Percentiles rank a stretch among this genome's conserved stretches.
Conservation (phyloP, 306 rosid species). For the Begonia fuchsioides region DNA sequence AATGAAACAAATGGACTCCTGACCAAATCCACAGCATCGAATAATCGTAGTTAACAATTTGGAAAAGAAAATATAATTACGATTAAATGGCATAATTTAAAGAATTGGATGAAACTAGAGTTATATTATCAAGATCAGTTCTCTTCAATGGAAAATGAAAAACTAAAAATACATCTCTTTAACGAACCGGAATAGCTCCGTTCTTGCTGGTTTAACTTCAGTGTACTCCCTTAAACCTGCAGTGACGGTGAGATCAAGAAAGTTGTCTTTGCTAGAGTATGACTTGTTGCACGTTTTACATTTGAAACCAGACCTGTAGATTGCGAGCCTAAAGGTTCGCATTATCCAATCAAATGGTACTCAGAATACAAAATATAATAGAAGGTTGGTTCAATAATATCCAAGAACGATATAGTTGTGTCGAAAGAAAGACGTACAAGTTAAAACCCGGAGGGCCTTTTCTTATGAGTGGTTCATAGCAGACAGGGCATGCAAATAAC, state of each 20-base stretch:
- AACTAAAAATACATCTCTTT: constrained; percentile 1
- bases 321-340: constrained; percentile 52
- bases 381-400: no score
- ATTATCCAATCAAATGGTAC: constrained; percentile 1
- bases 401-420: no score
- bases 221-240: constrained; percentile 56
- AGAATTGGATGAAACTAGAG: not conserved
- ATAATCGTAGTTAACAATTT: constrained; percentile 14
- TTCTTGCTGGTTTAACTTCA: constrained; percentile 52
- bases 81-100: not conserved
- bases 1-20: constrained; percentile 97
- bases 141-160: not conserved
- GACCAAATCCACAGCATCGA: constrained; percentile 7
- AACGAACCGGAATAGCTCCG: constrained; percentile 68
- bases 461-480: constrained; percentile 76
- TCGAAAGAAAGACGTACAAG: constrained; percentile 53
- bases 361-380: no score
- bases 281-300: constrained; percentile 68
- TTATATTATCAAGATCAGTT: no score
- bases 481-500: constrained; percentile 62
- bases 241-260: constrained; percentile 67
- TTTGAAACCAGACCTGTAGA: constrained; percentile 80
- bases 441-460: constrained; percentile 77
- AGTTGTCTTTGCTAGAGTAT: constrained; percentile 67
- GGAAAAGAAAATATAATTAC: constrained; percentile 2